Conservation (phyloP, 257 asterid species). For the Agastache rugosa region DNA sequence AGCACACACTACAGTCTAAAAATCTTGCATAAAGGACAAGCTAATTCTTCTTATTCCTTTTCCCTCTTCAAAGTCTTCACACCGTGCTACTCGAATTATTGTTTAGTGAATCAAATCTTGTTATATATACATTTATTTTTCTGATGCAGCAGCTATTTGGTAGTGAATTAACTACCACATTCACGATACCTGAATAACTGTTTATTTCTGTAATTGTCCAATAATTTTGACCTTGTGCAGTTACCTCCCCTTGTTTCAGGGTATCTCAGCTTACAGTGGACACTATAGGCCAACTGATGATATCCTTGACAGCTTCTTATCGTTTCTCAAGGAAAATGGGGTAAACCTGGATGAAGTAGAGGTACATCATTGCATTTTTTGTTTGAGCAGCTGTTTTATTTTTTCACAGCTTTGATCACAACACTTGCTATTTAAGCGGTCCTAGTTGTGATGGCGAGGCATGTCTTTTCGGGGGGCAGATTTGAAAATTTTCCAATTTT, state of each 20-base stretch:
- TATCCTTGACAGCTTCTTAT: slow-evolving; percentile 64
- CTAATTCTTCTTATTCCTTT: background rate
- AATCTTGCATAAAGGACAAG: background rate
- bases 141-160: slow-evolving; percentile 24
- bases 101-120: slow-evolving; percentile 22
- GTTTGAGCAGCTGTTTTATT: background rate
- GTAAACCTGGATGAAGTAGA: slow-evolving; percentile 66
- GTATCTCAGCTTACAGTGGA: slow-evolving; percentile 94
- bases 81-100: background rate
- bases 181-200: background rate
- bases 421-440: slow-evolving; percentile 14
- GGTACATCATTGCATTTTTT: slow-evolving; percentile 51
- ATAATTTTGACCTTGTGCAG: slow-evolving; percentile 29
- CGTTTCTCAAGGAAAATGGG: slow-evolving; percentile 74
- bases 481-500: background rate
- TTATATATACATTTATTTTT: background rate
- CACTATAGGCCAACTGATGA: slow-evolving; percentile 96
- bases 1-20: background rate
- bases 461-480: background rate
- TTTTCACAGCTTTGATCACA: slow-evolving; percentile 27
- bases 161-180: background rate
- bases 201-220: background rate
- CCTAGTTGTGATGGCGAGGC: background rate
- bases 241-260: slow-evolving; percentile 44
- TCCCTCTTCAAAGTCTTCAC: background rate